Evolutionary conservation across 345 rosid genomes (phyloP).

Genomic region (Arabis hirsuta): DNA sequence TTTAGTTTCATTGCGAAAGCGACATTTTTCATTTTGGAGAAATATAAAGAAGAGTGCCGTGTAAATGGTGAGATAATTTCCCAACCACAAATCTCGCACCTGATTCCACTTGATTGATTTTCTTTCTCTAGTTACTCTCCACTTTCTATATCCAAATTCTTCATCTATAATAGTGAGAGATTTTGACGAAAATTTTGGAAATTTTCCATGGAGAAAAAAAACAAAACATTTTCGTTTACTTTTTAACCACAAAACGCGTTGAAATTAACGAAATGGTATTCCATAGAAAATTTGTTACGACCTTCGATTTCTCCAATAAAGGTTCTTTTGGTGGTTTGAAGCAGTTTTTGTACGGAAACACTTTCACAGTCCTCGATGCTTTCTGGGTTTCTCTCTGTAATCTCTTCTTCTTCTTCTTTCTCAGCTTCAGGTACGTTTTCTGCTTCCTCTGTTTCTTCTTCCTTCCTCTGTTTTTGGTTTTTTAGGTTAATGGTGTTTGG

Average conservation of each 20-base stretch:
- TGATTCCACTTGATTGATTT: constrained; percentile 23
- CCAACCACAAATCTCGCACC: constrained; percentile 40
- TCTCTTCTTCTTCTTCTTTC: constrained; percentile 42
- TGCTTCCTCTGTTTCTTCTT: not conserved
- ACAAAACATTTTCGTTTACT: constrained; percentile 18
- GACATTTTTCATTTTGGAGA: not conserved
- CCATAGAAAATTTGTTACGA: constrained; percentile 29
- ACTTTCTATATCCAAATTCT: constrained; percentile 10
- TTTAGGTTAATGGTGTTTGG: constrained; percentile 12
- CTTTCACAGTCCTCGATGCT: constrained; percentile 46
- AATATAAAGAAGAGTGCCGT: constrained; percentile 23
- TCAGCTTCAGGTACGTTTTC: constrained; percentile 52
- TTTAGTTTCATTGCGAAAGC: not conserved
- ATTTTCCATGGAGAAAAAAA: constrained; percentile 5
- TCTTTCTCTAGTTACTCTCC: not conserved
- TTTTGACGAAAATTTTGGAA: constrained; percentile 7
- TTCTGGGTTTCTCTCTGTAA: constrained; percentile 59
- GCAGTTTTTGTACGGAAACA: constrained; percentile 45
- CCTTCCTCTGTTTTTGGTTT: not conserved
- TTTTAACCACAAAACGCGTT: constrained; percentile 34
- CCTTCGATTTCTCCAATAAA: constrained; percentile 41
- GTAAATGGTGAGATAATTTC: constrained; percentile 24
- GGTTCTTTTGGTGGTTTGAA: constrained; percentile 28
- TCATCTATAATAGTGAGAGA: constrained; percentile 25
- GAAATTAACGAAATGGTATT: constrained; percentile 48